Conservation (phyloP, 306 rosid genomes). For the Luffa acutangula region DNA sequence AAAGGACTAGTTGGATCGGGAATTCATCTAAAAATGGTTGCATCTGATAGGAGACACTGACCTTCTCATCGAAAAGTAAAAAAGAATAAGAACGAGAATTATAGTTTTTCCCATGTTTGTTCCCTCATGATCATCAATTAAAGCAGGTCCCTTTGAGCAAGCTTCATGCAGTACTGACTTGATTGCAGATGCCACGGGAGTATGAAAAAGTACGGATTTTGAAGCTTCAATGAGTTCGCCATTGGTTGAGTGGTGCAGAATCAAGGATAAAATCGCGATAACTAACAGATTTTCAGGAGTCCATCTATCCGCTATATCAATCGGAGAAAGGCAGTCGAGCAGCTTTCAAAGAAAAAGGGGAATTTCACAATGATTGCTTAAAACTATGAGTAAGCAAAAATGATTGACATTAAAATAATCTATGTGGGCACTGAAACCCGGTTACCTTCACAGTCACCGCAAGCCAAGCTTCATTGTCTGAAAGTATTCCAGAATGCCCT, state of each 20-base stretch:
- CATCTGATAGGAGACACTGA: slow-evolving; percentile 7
- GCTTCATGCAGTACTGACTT: slow-evolving; percentile 42
- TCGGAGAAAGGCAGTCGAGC: slow-evolving; percentile 33
- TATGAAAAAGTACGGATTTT: slow-evolving; percentile 51
- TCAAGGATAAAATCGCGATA: slow-evolving; percentile 54
- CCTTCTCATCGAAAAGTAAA: slow-evolving; percentile 67
- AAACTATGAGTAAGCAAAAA: background rate
- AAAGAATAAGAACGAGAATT: slow-evolving; percentile 47
- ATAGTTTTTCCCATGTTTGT: slow-evolving; percentile 45
- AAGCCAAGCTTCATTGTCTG: slow-evolving; percentile 54
- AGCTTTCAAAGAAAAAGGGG: slow-evolving; percentile 34
- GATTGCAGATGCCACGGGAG: slow-evolving; percentile 35
- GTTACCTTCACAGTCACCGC: slow-evolving; percentile 60
- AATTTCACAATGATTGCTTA: slow-evolving; percentile 2
- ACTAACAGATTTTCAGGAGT: slow-evolving; percentile 42
- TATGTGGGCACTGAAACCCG: background rate
- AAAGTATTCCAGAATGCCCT: slow-evolving; percentile 46
- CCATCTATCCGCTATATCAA: slow-evolving; percentile 29
- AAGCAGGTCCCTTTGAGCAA: slow-evolving; percentile 66
- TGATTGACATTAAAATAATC: background rate
- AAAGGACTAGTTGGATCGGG: slow-evolving; percentile 6
- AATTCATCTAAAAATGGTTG: background rate
- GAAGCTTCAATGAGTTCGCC: slow-evolving; percentile 59
- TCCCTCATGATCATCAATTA: slow-evolving; percentile 55
- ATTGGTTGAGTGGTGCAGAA: slow-evolving; percentile 58